phyloP scores from a whole-genome alignment of 805 yeast species.

The Pichia membranifaciens region DNA sequence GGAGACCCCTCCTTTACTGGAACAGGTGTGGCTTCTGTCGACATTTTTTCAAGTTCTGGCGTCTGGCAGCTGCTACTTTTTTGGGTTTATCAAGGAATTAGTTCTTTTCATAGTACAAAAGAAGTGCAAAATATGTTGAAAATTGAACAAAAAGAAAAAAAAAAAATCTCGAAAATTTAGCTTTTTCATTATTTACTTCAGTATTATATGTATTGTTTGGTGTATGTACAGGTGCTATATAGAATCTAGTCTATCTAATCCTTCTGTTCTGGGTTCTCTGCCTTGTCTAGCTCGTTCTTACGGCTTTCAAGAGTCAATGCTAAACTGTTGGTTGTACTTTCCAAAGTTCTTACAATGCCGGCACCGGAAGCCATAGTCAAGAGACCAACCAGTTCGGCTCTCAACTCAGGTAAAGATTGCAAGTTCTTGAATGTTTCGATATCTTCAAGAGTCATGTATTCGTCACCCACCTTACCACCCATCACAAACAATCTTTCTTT shows the following conservation, averaged over 20 bases:
- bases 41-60: not conserved
- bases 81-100: not conserved
- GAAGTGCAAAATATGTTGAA: not conserved
- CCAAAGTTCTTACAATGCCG: constrained; percentile 77
- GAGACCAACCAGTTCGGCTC: constrained; percentile 76
- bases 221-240: too few species aligned
- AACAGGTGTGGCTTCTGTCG: not conserved
- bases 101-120: too few species aligned
- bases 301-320: constrained; percentile 72
- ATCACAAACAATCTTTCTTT: constrained; percentile 72
- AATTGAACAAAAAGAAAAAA: not conserved
- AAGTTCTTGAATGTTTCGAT: constrained; percentile 64
- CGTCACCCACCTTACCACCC: constrained; percentile 77
- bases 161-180: not conserved
- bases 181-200: too few species aligned
- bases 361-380: constrained; percentile 85
- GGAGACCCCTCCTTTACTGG: not conserved
- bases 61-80: not conserved
- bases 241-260: not conserved
- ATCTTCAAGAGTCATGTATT: constrained; percentile 45
- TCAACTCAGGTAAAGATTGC: constrained; percentile 65
- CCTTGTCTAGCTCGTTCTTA: constrained; percentile 26
- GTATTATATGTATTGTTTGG: too few species aligned
- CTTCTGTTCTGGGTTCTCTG: constrained; percentile 1
- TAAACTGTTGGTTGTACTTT: constrained; percentile 58